These are phyloP conservation scores for Ophiostoma angusticollis DNA, from an alignment of 2,329 filamentous ascomycete genomes.

Conservation along the genomic window DNA sequence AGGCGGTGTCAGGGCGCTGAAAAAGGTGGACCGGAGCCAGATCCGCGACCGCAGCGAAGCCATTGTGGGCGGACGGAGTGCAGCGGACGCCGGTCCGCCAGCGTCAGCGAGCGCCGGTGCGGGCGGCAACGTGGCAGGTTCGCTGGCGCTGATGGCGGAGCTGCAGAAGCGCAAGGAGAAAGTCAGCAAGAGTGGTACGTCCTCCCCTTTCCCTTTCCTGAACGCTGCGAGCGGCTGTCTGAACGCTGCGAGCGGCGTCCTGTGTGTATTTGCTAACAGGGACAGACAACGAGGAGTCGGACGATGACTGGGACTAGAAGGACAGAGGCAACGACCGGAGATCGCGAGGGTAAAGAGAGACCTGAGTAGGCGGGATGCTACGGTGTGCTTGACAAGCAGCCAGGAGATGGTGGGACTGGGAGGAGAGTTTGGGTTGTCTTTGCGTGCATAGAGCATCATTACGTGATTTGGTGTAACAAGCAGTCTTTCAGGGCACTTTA, in stretches of 20 bases:
- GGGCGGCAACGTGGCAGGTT: slow-evolving; percentile 56
- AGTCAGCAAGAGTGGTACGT: slow-evolving; percentile 85
- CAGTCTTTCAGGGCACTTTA: too few species aligned
- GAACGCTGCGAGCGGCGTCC: not conserved
- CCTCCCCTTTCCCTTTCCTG: slow-evolving; percentile 6
- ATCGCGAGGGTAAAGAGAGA: too few species aligned
- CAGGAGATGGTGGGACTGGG: too few species aligned
- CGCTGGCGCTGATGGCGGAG: slow-evolving; percentile 68
- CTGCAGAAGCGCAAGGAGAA: slow-evolving; percentile 79
- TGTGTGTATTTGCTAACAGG: slow-evolving; percentile 4
- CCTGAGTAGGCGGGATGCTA: too few species aligned
- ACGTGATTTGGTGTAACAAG: too few species aligned
- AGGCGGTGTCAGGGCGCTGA: slow-evolving; percentile 54
- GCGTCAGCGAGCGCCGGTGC: slow-evolving; percentile 38
- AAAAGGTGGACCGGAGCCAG: slow-evolving; percentile 59
- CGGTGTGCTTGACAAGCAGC: too few species aligned
- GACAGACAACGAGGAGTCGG: slow-evolving; percentile 11
- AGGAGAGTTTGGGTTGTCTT: too few species aligned
- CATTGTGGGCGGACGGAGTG: slow-evolving; percentile 35
- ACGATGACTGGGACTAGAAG: slow-evolving; percentile 13
- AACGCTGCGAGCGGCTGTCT: too few species aligned
- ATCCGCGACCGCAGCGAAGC: slow-evolving; percentile 61
- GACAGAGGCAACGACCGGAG: too few species aligned
- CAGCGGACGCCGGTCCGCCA: slow-evolving; percentile 35
- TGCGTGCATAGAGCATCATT: too few species aligned